These are phyloP conservation scores for Cryphonectria naterciae DNA, from an alignment of 2,329 filamentous ascomycete species.

Conservation along the genomic window DNA sequence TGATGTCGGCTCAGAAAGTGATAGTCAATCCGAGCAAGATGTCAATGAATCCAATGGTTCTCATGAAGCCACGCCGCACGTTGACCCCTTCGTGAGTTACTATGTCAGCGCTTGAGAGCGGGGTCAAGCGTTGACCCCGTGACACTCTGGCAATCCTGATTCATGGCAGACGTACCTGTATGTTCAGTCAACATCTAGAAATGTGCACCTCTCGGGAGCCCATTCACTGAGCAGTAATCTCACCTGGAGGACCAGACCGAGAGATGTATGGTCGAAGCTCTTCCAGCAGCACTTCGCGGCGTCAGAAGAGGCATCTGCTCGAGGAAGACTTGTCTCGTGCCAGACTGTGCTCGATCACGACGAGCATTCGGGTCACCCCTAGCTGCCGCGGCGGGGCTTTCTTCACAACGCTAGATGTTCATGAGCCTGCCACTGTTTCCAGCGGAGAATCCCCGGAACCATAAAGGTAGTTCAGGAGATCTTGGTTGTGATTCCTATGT, in stretches of 20 bases:
- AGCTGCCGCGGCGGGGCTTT: slow-evolving; percentile 3
- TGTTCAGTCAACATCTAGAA: background rate
- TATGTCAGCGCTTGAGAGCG: background rate
- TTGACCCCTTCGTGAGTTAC: background rate
- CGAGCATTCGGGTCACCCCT: background rate
- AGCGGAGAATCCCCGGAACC: background rate
- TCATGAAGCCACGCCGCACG: background rate
- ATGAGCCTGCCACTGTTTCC: background rate
- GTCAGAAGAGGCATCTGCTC: background rate
- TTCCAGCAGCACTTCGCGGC: background rate
- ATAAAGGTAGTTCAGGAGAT: background rate
- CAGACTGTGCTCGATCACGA: background rate
- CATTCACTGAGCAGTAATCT: background rate
- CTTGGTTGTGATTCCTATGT: background rate
- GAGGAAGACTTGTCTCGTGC: background rate
- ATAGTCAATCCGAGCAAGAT: background rate
- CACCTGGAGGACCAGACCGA: background rate
- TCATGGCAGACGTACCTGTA: background rate
- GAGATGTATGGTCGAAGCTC: background rate
- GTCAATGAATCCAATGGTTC: background rate
- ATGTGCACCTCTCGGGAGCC: background rate
- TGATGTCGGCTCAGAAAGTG: background rate
- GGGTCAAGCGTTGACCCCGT: background rate
- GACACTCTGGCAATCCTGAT: background rate
- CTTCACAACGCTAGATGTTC: background rate